Conservation (phyloP, 164 flowering plant species). For the Umbilicus rupestris region DNA sequence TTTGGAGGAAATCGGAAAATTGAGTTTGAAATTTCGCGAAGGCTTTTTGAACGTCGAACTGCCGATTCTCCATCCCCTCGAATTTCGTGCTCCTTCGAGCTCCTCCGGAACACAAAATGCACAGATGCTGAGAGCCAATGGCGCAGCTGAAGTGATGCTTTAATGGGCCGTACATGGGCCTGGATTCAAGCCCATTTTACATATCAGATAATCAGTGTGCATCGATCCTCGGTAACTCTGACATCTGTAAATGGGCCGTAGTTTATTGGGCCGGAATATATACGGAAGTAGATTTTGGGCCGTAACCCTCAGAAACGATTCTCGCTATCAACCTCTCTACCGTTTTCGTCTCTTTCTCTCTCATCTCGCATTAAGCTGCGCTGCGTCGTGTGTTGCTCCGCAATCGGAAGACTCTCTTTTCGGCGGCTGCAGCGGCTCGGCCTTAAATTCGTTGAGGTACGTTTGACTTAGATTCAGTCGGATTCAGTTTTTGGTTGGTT, state of each 20-base stretch:
- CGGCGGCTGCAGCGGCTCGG: neutral
- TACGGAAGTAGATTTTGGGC: too few species aligned
- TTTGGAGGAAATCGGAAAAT: constrained; percentile 26
- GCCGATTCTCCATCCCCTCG: neutral
- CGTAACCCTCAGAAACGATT: too few species aligned
- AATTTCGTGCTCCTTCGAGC: neutral
- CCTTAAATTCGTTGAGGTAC: neutral
- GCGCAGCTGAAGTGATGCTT: neutral
- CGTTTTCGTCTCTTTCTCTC: neutral
- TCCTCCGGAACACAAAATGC: neutral
- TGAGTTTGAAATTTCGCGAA: constrained; percentile 25
- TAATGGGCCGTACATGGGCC: neutral
- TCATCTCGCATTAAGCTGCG: neutral
- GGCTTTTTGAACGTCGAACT: constrained; percentile 10
- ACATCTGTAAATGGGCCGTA: too few species aligned
- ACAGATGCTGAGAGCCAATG: neutral
- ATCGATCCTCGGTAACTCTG: too few species aligned
- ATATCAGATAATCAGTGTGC: too few species aligned
- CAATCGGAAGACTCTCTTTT: neutral
- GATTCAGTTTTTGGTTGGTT: neutral
- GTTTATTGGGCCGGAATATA: too few species aligned
- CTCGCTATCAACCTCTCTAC: neutral
- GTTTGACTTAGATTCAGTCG: neutral
- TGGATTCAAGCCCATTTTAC: neutral
- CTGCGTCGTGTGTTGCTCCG: neutral